Percentiles rank a stretch among this genome's conserved stretches.
These are phyloP conservation scores for Biscogniauxia marginata DNA, from an alignment of 2,329 filamentous ascomycete genomes.

Conservation along the genomic window DNA sequence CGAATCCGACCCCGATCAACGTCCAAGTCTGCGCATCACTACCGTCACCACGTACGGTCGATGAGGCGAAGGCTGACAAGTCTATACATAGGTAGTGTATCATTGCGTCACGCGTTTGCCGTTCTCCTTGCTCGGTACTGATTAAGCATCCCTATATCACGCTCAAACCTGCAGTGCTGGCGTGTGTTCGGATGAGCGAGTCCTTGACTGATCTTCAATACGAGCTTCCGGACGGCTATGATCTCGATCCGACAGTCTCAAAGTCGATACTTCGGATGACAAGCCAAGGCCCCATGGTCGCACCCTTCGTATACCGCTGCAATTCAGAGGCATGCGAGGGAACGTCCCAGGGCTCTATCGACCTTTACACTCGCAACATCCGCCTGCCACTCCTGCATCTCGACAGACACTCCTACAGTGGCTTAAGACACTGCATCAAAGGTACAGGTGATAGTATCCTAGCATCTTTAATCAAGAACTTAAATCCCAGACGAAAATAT, in stretches of 20 bases:
- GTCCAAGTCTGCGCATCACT: slow-evolving; percentile 5
- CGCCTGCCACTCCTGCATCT: neutral
- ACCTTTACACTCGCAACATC: neutral
- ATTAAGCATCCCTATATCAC: too few species aligned
- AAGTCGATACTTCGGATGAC: neutral
- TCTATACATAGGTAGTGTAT: neutral
- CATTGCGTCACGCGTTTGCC: too few species aligned
- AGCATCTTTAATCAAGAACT: neutral
- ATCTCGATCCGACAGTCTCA: neutral
- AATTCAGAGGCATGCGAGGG: too few species aligned
- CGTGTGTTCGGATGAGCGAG: too few species aligned
- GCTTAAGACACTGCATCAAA: neutral
- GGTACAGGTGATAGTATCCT: neutral
- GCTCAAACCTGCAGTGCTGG: too few species aligned
- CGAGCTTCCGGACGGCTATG: neutral
- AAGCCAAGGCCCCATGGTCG: neutral
- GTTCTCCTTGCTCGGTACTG: too few species aligned
- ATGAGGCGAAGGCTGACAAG: neutral
- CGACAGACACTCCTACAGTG: neutral
- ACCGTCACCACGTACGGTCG: neutral
- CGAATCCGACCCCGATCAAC: slow-evolving; percentile 20
- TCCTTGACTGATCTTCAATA: too few species aligned
- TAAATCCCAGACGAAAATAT: neutral
- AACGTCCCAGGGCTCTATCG: neutral
- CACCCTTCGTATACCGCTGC: neutral